Base-by-base conservation (phyloP, 2,329 filamentous ascomycete species). In the Leptographium lundbergii region DNA sequence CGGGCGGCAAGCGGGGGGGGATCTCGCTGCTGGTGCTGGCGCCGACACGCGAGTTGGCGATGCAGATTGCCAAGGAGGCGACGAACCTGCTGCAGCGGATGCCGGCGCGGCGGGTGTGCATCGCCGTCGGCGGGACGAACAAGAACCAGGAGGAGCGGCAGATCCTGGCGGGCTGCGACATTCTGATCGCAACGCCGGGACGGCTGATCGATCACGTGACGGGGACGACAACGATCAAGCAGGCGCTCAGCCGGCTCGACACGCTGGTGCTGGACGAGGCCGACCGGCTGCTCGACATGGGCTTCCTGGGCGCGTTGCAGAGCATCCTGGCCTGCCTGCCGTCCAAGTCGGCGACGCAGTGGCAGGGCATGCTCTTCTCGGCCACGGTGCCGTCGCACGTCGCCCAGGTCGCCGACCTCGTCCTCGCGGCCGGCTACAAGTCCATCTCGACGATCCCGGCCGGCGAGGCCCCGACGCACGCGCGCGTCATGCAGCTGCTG, bases 251-350 rank as follows among this genome's bases (percentile, higher is more conserved):
- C 54, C 74, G 78, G 45, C 72, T 95, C 45, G 88, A 91, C 68
- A 91, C 88, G 62, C 75, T 94, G 4, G 88, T 94, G 22, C 85
- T 94, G 69, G 89, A 92, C 65, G 89, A 92, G 73, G 89, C 89
- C 32, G 89, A 94, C 67, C 77, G 88, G 42, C 80, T 95, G 47
- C 81, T 95, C 3, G 89, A 95, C 68, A 84, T 91, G 69, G 89
- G 92, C 65, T 95, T 95, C 68, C 84, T 89, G n/a, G 83, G 84
- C 2, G 84, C 87, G 11, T 77, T 95, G 3, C 83, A 87, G 69
- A 87, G 89, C 65, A 91, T 95, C 61, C 77, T 95, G 24, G 77
- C 80, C 64, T 81, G 84, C 13, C 76, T 95, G 4, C 89, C 89
- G 0, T 71, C 80, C 61, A 82, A 85, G 69, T 69, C 74, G 2